These are phyloP conservation scores for Sugiyamaella xylanicola DNA, from an alignment of 1,139 yeast species.

Conservation along the genomic window DNA sequence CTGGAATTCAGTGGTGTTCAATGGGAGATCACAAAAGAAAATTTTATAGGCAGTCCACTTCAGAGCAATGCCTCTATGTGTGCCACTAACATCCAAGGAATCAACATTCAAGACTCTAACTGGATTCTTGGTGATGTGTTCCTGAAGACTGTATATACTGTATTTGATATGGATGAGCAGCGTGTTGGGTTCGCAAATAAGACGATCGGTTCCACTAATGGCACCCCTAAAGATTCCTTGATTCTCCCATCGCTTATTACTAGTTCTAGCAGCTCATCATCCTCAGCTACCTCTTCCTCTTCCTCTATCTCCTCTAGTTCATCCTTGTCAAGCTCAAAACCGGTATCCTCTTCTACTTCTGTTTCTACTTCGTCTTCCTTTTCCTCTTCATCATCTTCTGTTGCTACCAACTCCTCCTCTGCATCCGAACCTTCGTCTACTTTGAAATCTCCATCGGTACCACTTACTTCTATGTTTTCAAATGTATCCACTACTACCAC, in stretches of 20 bases:
- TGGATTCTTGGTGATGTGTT: slow-evolving; percentile 65
- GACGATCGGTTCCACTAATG: slow-evolving; percentile 28
- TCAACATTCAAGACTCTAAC: slow-evolving; percentile 36
- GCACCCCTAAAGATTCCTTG: slow-evolving; percentile 32
- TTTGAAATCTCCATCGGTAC: not conserved
- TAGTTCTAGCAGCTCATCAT: slow-evolving; percentile 21
- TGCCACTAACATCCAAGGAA: slow-evolving; percentile 67
- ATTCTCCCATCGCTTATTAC: slow-evolving; percentile 22
- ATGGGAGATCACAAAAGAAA: slow-evolving; percentile 51
- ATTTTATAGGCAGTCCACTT: slow-evolving; percentile 55
- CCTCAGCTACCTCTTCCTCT: slow-evolving; percentile 14
- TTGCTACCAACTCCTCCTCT: not conserved
- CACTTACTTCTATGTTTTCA: not conserved
- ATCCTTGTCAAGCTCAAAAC: not conserved
- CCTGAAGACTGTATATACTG: slow-evolving; percentile 57
- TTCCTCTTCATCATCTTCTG: not conserved
- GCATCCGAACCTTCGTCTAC: not conserved
- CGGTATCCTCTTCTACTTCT: not conserved
- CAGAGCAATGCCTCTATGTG: slow-evolving; percentile 52
- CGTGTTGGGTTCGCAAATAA: slow-evolving; percentile 56
- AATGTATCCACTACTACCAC: not conserved
- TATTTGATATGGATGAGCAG: slow-evolving; percentile 56
- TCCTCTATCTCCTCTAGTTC: slow-evolving; percentile 16
- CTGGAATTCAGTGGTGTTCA: slow-evolving; percentile 49
- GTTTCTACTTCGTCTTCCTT: not conserved